Evolutionary conservation across 768 basidiomycete species (phyloP), one percentile per base, ranked within the genome.

Genomic region (Xanthoconium stramineum): DNA sequence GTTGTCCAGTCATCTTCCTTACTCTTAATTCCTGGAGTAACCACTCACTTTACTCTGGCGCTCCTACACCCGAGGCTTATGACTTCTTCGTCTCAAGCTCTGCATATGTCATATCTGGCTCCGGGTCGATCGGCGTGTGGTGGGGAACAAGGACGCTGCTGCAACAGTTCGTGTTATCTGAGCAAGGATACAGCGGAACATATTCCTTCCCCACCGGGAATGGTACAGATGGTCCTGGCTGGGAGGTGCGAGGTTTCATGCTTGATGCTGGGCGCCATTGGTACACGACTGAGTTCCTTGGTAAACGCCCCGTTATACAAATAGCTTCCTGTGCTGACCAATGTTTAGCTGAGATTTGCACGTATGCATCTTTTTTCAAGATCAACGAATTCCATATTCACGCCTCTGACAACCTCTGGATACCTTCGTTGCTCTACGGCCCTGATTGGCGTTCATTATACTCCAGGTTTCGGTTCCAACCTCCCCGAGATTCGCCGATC

Each of bases 181-280:
- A 48, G 15, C 40, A 40, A 49, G 57, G 20, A 42, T 12, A 32
- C 5, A 28, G 53, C 1, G 54, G 40, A 37, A 50, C 56, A n/a
- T 66, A 65, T 7, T 35, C 33, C 12, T 57, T 78, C 15, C 68
- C 74, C 20, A 60, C 69, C 2, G 78, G 77, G 3, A 65, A 58
- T 2, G 74, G 74, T 1, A 61, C 66, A 0, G 77, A 79, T 61
- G 60, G 70, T 13, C 78, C 78, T 0, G 76, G 75, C 3, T 78
- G 78, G 76, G 76, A 74, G 47, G 64, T 76, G 3, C 73, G 76
- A 36, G 77, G 78, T 1, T 76, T 78, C 61, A 76, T 78, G 78
- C 67, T 78, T 2, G 78, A 79, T 55, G 72, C 68, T 7, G 78
- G 75, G n/a, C 70, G 77, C 9, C 78, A 79, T 58, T 78, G 75